These are phyloP conservation scores for Zygnema circumcarinatum DNA, from an alignment of 139 green algal species.

Conservation along the genomic window DNA sequence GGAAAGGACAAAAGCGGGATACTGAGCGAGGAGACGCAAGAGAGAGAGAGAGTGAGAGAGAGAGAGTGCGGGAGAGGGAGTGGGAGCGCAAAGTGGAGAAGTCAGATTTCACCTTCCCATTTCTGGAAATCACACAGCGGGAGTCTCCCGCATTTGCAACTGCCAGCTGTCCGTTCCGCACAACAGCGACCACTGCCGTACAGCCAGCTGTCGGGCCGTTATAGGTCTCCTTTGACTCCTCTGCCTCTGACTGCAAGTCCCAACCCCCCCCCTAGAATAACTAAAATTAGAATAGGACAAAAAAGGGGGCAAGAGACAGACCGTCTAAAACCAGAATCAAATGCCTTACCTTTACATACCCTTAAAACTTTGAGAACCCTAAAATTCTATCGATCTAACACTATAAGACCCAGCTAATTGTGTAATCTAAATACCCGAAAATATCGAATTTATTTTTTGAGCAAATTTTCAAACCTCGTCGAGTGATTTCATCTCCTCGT, in stretches of 20 bases:
- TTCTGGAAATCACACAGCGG: conserved; percentile 77
- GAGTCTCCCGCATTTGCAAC: conserved; percentile 89
- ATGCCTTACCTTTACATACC: not conserved
- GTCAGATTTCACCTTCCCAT: conserved; percentile 4
- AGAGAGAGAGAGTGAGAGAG: not conserved
- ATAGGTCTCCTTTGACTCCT: not conserved
- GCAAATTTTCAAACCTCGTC: conserved; percentile 18
- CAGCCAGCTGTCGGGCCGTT: conserved; percentile 68
- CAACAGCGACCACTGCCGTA: conserved; percentile 76
- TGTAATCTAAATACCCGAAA: too few species aligned
- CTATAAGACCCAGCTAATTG: too few species aligned
- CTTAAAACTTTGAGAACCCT: not conserved
- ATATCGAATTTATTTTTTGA: too few species aligned
- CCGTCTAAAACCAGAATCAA: not conserved
- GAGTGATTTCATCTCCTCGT: conserved; percentile 24
- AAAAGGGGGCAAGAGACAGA: not conserved
- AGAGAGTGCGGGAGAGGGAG: not conserved
- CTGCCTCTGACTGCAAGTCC: not conserved
- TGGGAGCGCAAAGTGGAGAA: not conserved
- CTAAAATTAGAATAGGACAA: not conserved
- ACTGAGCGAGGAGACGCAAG: not conserved
- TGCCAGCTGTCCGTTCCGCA: conserved; percentile 65
- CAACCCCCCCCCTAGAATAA: not conserved
- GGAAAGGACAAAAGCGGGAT: not conserved
- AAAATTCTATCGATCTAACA: conserved; percentile 6